A percentile compares a stretch with the other conserved stretches of the same genome.
These are phyloP conservation scores for Aspergillus coremiiformis DNA, from an alignment of 495 filamentous ascomycete genomes.

Conservation along the genomic window DNA sequence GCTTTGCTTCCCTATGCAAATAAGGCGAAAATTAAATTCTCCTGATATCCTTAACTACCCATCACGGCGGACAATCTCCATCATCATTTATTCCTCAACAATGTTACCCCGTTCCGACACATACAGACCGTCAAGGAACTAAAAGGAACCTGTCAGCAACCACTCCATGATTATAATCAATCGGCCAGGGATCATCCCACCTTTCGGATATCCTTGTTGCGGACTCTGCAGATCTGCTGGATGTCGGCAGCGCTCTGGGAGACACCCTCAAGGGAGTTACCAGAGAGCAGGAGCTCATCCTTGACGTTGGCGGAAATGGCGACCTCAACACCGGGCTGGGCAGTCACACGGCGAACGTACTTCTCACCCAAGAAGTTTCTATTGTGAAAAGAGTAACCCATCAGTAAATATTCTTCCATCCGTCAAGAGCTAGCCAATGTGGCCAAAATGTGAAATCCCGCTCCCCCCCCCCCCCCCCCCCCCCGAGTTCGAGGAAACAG, in stretches of 20 bases:
- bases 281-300: slow-evolving; percentile 88
- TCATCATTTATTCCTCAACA: slow-evolving; percentile 54
- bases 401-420: slow-evolving; percentile 10
- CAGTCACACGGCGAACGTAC: slow-evolving; percentile 85
- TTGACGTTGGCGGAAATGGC: slow-evolving; percentile 84
- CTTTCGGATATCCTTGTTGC: slow-evolving; percentile 99
- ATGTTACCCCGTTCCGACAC: slow-evolving; percentile 97
- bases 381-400: slow-evolving; percentile 8
- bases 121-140: slow-evolving; percentile 99
- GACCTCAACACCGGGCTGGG: slow-evolving; percentile 85
- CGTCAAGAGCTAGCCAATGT: background rate
- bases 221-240: slow-evolving; percentile 97
- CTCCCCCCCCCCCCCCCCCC: background rate
- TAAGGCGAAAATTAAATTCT: slow-evolving; percentile 40
- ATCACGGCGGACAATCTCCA: slow-evolving; percentile 26
- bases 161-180: background rate
- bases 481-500: too few species aligned
- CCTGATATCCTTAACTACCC: slow-evolving; percentile 37
- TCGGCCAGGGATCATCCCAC: slow-evolving; percentile 36
- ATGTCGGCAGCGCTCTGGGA: slow-evolving; percentile 98
- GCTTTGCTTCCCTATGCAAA: slow-evolving; percentile 42
- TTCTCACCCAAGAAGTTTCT: slow-evolving; percentile 99
- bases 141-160: slow-evolving; percentile 26
- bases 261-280: slow-evolving; percentile 93
- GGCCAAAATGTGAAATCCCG: background rate